Evolutionary conservation across 495 filamentous ascomycete species (phyloP), one percentile per base, ranked within the genome.

Genomic region (Parathielavia hyrcaniae): DNA sequence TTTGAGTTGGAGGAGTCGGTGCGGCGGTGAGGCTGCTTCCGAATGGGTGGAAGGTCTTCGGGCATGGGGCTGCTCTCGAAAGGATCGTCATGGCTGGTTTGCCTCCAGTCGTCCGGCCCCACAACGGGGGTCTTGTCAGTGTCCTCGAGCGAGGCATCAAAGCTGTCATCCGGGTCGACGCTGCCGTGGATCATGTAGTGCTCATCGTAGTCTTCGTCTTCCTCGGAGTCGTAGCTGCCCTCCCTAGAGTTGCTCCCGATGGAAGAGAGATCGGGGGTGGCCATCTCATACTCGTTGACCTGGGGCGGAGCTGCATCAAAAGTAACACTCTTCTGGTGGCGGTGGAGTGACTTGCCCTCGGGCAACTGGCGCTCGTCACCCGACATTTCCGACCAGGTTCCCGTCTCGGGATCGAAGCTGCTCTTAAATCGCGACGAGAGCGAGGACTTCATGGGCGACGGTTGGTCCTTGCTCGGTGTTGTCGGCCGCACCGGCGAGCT

Each of bases 91-190:
- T 85, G 77, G 48, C 75, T 75, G 53, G 86, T 86, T 61, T 89
- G 87, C 45, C 87, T 82, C 93, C 93, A 98, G 64, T 96, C 90
- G 62, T 97, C 95, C 3, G 93, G 93, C 47, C 95, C 81, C 30
- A 98, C 93, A 20, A 98, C 95, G 4, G 93, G 92, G 0, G 95
- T 97, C 75, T 97, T 96, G 62, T 95, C 90, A 19, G 89, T 88
- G 66, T 98, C 93, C 71, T 97, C 92, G 23, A 96, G 79, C 5
- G 89, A 92, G 5, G 86, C 90, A 71, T 96, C 91, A 64, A 96
- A 96, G 71, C 90, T 95, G 67, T 96, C 91, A 43, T 96, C 90
- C 34, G 81, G 82, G 51, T 87, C 83, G 13, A 82, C 69, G 4
- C 78, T 85, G 6, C 82, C 84, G 34, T 83, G 84, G 19, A 79